phyloP scores from a whole-genome alignment of 441 rosid genomes.

The Metrosideros polymorpha region DNA sequence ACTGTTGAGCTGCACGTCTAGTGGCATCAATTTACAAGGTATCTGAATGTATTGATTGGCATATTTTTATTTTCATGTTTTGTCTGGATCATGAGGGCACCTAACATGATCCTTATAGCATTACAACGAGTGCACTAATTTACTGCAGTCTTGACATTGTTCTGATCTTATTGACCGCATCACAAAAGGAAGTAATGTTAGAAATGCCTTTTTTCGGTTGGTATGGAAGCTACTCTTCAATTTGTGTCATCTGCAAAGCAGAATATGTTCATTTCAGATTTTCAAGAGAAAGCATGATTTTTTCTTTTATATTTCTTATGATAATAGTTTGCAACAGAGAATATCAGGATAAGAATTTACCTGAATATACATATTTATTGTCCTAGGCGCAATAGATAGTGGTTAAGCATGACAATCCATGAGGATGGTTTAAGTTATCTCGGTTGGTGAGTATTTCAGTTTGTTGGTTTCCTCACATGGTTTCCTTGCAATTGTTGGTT shows the following conservation, averaged over 20 bases:
- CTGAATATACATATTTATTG: no score
- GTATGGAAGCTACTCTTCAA: not conserved
- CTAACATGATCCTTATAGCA: not conserved
- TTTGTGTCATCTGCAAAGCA: not conserved
- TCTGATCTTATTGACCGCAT: not conserved
- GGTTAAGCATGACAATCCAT: no score
- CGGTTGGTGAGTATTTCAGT: no score
- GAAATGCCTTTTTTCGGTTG: not conserved
- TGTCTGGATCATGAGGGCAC: not conserved
- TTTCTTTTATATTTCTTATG: not conserved
- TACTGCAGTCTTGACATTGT: not conserved
- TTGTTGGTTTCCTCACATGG: no score
- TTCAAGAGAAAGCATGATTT: not conserved
- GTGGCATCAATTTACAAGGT: not conserved
- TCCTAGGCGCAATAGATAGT: no score
- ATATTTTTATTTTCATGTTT: not conserved
- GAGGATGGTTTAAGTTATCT: no score
- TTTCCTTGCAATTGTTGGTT: no score
- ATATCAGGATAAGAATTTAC: no score
- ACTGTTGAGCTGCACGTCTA: not conserved
- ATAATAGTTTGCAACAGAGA: not conserved
- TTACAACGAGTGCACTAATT: not conserved
- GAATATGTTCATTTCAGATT: not conserved
- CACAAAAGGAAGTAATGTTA: not conserved
- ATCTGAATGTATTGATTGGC: not conserved